These are phyloP conservation scores for Sclerotinia sclerotiorum DNA, from an alignment of 2,329 filamentous ascomycete genomes.

Conservation along the genomic window DNA sequence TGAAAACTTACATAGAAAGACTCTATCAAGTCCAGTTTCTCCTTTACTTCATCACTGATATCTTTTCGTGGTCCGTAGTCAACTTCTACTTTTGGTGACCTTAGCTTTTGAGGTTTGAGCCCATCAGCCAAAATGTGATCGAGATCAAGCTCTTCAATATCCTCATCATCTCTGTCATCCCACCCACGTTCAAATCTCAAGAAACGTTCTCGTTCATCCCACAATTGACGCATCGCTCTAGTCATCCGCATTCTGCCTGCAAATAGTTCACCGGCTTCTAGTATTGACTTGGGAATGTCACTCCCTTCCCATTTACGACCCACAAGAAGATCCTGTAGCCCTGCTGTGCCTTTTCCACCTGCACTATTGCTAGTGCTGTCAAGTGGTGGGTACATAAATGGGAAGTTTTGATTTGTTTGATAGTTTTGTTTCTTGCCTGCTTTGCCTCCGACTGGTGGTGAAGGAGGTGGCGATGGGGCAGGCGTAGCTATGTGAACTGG, in stretches of 20 bases:
- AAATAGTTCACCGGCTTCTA: conserved; percentile 92
- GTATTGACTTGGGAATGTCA: conserved; percentile 88
- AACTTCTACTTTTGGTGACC: conserved; percentile 42
- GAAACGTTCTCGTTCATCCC: conserved; percentile 89
- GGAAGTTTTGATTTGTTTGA: conserved; percentile 98
- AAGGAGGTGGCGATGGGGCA: conserved; percentile 91
- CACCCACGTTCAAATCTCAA: conserved; percentile 91
- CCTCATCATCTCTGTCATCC: conserved; percentile 52
- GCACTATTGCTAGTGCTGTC: conserved; percentile 86
- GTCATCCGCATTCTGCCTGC: conserved; percentile 88
- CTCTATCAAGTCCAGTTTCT: conserved; percentile 72
- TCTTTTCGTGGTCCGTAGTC: conserved; percentile 53
- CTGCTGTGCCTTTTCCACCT: conserved; percentile 83
- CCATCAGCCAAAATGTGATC: conserved; percentile 46
- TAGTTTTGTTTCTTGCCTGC: conserved; percentile 99
- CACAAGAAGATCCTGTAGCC: conserved; percentile 75
- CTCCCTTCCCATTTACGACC: conserved; percentile 90
- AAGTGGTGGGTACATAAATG: conserved; percentile 92
- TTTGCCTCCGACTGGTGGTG: conserved; percentile 82
- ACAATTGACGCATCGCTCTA: conserved; percentile 85
- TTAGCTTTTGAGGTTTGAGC: conserved; percentile 46
- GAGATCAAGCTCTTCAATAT: conserved; percentile 45
- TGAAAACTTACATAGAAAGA: conserved; percentile 72
- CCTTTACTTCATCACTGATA: conserved; percentile 56
- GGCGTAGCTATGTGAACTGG: conserved; percentile 98